Base-by-base conservation (phyloP, 768 basidiomycete genomes). In the Sporobolomyces phaffii region DNA sequence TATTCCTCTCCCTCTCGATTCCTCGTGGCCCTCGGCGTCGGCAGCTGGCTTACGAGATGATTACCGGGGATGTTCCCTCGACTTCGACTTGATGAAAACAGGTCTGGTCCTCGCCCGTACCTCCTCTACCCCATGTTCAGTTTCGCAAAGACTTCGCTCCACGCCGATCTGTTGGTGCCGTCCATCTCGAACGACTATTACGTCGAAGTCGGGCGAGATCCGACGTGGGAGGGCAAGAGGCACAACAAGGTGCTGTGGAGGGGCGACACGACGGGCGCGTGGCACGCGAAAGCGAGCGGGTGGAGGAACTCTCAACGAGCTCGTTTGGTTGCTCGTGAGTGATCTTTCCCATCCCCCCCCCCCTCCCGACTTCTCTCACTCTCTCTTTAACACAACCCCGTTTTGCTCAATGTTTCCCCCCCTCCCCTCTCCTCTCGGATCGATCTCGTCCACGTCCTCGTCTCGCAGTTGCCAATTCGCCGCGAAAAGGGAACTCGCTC, bases 101-200 rank as follows among this genome's bases (percentile, higher is more conserved):
- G 74, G 53, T 45, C 73, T 22, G 74, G 74, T 1, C 74, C 74
- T 5, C 60, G 71, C 1, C 71, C 74, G 3, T 63, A 71, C 64
- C 53, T 71, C 24, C 60, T 73, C 17, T 72, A 57, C 48, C 75
- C 75, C 0, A 20, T 75, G 28, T 75, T 75, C 68, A 65, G 64
- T 24, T 68, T 70, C 34, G 41, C 66, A 22, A 70, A 70, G 34
- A 68, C 65, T n/a, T 56, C 66, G 8, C 26, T 69, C 17, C 73
- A 74, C 43, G 40, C 56, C 41, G 77, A 77, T 59, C 64, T 77
- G 28, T 72, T 77, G 22, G 50, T 75, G 28, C 74, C 74, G 4
- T 53, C 66, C 22, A n/a, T 68, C 43, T 96, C 77, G 97, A 70
- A 75, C 60, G 73, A 76, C 36, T 74, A 66, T 43, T 74, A 64